A percentile compares a stretch with the other conserved stretches of the same genome.
These are phyloP conservation scores for Heterobasidion annosum DNA, from an alignment of 1,284 basidiomycete genomes.

Conservation along the genomic window DNA sequence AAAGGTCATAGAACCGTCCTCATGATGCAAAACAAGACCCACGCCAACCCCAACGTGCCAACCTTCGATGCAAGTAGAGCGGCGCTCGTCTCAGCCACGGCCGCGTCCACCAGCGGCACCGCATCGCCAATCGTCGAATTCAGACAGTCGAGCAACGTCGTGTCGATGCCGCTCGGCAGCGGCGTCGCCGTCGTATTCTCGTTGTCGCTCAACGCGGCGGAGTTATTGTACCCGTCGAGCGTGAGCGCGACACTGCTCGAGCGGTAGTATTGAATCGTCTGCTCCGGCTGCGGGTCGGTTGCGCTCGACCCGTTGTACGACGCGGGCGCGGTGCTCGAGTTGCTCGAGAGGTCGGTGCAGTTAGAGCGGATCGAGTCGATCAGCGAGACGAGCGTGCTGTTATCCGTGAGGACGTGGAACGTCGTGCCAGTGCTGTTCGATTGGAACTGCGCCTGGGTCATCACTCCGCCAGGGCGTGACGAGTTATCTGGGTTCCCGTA, in stretches of 20 bases:
- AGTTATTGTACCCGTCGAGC: slow-evolving; percentile 38
- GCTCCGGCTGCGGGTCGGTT: neutral
- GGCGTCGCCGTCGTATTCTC: slow-evolving; percentile 20
- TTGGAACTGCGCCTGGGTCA: slow-evolving; percentile 14
- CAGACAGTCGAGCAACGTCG: slow-evolving; percentile 28
- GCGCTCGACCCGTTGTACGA: slow-evolving; percentile 4
- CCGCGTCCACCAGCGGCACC: slow-evolving; percentile 25
- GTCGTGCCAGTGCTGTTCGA: slow-evolving; percentile 7
- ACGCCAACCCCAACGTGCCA: too few relatives aligned
- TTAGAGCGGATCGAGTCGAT: slow-evolving; percentile 10
- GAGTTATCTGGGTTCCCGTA: slow-evolving; percentile 17
- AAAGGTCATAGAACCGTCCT: too few relatives aligned
- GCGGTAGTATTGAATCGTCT: neutral
- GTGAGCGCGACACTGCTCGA: slow-evolving; percentile 24
- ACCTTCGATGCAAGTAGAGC: too few relatives aligned
- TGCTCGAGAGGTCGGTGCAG: slow-evolving; percentile 5
- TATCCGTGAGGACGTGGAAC: slow-evolving; percentile 18
- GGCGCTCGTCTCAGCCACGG: neutral
- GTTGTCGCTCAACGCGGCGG: slow-evolving; percentile 17
- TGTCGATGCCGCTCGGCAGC: slow-evolving; percentile 29
- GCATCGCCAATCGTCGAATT: slow-evolving; percentile 33
- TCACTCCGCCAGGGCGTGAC: slow-evolving; percentile 17
- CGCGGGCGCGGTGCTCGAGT: slow-evolving; percentile 2
- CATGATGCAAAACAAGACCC: too few relatives aligned
- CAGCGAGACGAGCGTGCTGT: slow-evolving; percentile 15